Evolutionary conservation across 192 early-diverging fungal species (phyloP), one percentile per base, ranked within the genome.

Genomic region (Mycoemilia scoparia): DNA sequence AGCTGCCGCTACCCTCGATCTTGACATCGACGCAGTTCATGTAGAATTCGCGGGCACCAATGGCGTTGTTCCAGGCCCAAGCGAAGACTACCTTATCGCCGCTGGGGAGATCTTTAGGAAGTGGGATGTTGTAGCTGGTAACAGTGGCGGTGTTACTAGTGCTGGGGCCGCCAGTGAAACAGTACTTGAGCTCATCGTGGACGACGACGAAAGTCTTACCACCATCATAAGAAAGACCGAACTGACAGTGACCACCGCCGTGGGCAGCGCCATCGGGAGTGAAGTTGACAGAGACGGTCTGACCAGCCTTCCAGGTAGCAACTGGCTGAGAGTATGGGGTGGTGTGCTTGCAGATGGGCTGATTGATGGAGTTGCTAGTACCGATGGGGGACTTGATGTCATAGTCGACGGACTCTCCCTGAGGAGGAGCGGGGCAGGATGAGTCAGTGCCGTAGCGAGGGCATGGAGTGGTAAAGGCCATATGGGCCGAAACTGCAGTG

Each of bases 1-100:
- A 39, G 1, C 45, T 29, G 11, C 25, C 12, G 1, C 51, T 43
- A 10, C 70, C 67, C 3, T 45, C 36, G 42, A 79, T 67, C 28
- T 65, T 64, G 21, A 82, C 60, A 50, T 79, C 74, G n/a, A 71
- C 76, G 39, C 76, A 79, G 39, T 73, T 69, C 69, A 70, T 74
- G 51, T 82, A 82, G 41, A 66, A 78, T 54, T 82, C 79, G 27
- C 68, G 65, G 46, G 73, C 73, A 2, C 71, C 75, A 12, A 69
- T 45, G 12, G 76, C 74, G 32, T 74, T 75, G 29, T 74, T 73
- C 79, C 79, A 82, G 9, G 67, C 46, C 75, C 77, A 79, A 5
- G 63, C 64, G 18, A 74, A 67, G 3, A 64, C 27, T 4, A 46
- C 66, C 3, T 32, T 41, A 27, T 61, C 49, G 7, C 46, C 41